phyloP scores from a whole-genome alignment of 768 basidiomycete genomes.

The Russula abietina region DNA sequence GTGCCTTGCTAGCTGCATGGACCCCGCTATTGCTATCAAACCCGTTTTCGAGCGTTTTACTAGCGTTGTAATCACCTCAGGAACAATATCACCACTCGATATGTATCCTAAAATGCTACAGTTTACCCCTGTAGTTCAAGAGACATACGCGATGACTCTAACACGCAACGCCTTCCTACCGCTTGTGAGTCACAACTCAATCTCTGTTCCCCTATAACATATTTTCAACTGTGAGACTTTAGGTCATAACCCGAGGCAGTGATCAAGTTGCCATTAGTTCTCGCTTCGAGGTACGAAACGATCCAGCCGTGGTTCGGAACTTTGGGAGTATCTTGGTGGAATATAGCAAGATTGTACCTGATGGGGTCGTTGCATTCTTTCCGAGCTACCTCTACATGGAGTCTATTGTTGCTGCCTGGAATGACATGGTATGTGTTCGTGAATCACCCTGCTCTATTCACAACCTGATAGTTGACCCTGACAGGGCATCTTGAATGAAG shows the following conservation, averaged over 20 bases:
- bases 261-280: conserved; percentile 99
- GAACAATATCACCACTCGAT: conserved; percentile 95
- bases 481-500: conserved; percentile 97
- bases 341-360: conserved; percentile 96
- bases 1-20: conserved; percentile 68
- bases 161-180: conserved; percentile 95
- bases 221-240: conserved; percentile 13
- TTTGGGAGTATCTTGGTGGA: conserved; percentile 98
- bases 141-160: conserved; percentile 96
- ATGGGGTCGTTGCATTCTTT: conserved; percentile 98
- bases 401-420: conserved; percentile 99
- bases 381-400: conserved; percentile 99
- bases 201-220: neutral
- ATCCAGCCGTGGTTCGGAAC: conserved; percentile 97
- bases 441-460: neutral
- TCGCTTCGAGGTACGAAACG: conserved; percentile 97
- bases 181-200: conserved; percentile 47
- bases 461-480: neutral
- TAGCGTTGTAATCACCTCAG: conserved; percentile 97
- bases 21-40: conserved; percentile 94
- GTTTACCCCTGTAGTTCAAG: conserved; percentile 94
- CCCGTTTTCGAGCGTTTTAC: conserved; percentile 98
- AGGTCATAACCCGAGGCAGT: conserved; percentile 97
- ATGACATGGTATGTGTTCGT: conserved; percentile 81
- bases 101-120: conserved; percentile 99